Evolutionary conservation across 179 eudicot species (phyloP), one percentile per base, ranked within the genome.

Genomic region (Amaranthus tricolor): DNA sequence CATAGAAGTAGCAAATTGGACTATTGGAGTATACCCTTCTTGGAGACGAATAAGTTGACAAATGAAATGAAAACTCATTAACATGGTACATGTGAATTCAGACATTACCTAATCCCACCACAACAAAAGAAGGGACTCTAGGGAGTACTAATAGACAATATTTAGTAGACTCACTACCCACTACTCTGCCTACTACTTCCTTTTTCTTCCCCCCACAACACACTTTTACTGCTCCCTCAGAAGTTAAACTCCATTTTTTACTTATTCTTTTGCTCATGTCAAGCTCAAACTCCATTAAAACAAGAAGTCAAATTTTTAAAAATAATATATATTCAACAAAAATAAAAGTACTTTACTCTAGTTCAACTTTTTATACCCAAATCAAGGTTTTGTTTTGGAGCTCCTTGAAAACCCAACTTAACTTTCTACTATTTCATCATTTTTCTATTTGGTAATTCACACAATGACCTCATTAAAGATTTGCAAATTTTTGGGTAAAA

Each of bases 31-130:
- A n/a, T n/a, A n/a, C n/a, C n/a, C n/a, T n/a, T n/a, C n/a, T n/a
- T n/a, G n/a, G 72, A 77, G 72, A 65, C 56, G 11, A 74, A 76
- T 68, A 66, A 67, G 20, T 72, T 66, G 81, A 78, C 60, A 78
- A 31, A 65, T 45, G 62, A 73, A 72, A 78, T 52, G 73, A 31
- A 78, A 78, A 51, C 68, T 58, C 58, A 78, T 73, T 72, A 77
- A 72, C 57, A 52, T 58, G 40, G 40, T 31, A 31, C 40, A 31
- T 31, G 40, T 31, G 67, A 64, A 62, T 31, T 6, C 66, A 66
- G n/a, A 57, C 68, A 60, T 13, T 74, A 74, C 82, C 75, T 55
- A 79, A 79, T 79, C 77, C 74, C 53, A 51, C 12, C n/a, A 12
- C 67, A 59, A 7, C 5, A 6, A 6, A 15, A 31, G 40, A 31